Evolutionary conservation across 371 early-diverging fungal genomes (phyloP), one percentile per base, ranked within the genome.

Genomic region (Thermomucor indicae-seudaticae): DNA sequence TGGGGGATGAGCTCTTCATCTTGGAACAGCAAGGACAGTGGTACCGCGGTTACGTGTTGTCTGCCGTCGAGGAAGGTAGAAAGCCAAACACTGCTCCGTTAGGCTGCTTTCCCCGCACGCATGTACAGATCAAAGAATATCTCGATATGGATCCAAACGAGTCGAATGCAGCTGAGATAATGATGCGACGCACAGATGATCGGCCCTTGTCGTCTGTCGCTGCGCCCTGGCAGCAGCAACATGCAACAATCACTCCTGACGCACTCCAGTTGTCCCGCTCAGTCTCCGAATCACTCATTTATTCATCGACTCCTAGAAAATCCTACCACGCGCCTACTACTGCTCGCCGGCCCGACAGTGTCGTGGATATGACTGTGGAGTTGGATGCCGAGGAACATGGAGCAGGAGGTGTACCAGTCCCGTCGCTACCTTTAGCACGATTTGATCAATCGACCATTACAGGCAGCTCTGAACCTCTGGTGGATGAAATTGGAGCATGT

Each of bases 401-500:
- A 42, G 25, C n/a, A 20, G 19, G 37, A 3, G 22, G 25, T 23
- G 38, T 49, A 43, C 29, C 43, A 19, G 41, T 47, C 27, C 62
- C 58, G 2, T 51, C 80, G 12, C 58, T 78, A 14, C 72, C 77
- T 6, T 48, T 76, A 14, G 57, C 72, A 49, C 63, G 84, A 43
- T 77, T 68, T 39, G 69, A 72, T n/a, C 75, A 80, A 27, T 75
- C 73, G 0, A 83, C 88, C 1, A 50, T 67, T 0, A 73, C 75
- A 0, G 89, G 86, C 10, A 52, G 41, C 25, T 66, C 66, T 6
- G 88, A 89, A 50, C 81, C 86, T 3, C 55, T 89, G 5, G 71
- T 85, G 3, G 90, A 88, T 51, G 88, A 86, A 46, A 80, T 86
- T 41, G 72, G 86, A 11, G 78, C 83, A 4, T 77, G 75, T 31